Conservation (phyloP, 306 rosid genomes). For the Senna tora region DNA sequence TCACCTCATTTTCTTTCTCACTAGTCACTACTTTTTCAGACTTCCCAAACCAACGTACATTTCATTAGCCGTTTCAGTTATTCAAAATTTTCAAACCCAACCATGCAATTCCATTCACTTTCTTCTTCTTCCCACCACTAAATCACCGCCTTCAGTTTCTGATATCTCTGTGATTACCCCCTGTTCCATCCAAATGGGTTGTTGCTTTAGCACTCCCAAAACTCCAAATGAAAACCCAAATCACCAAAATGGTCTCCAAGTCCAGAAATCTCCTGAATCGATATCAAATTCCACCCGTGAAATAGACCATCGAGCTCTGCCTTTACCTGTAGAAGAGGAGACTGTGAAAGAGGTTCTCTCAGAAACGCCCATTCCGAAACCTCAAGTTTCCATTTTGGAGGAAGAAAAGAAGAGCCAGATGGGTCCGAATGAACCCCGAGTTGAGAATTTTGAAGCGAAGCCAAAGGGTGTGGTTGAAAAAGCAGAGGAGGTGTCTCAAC, state of each 20-base stretch:
- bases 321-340: conserved; percentile 60
- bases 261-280: conserved; percentile 29
- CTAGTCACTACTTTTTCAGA: not conserved
- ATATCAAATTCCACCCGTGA: conserved; percentile 38
- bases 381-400: conserved; percentile 33
- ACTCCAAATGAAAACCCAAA: conserved; percentile 38
- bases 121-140: conserved; percentile 17
- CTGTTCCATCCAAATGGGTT: conserved; percentile 66
- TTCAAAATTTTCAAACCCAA: conserved; percentile 33
- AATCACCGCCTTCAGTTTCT: conserved; percentile 24
- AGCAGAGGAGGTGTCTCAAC: conserved; percentile 52
- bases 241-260: conserved; percentile 22
- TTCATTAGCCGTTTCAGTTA: conserved; percentile 56
- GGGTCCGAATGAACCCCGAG: conserved; percentile 13
- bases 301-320: conserved; percentile 10
- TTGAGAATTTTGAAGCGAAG: conserved; percentile 25
- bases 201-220: conserved; percentile 69
- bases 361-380: conserved; percentile 72
- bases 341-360: conserved; percentile 88
- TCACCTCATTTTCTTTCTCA: not conserved
- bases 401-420: conserved; percentile 42
- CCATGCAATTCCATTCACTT: conserved; percentile 34
- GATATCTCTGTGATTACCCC: conserved; percentile 17
- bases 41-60: conserved; percentile 14
- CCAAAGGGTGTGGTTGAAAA: conserved; percentile 2